phyloP scores from a whole-genome alignment of 306 rosid genomes.

The Hippophae rhamnoides region DNA sequence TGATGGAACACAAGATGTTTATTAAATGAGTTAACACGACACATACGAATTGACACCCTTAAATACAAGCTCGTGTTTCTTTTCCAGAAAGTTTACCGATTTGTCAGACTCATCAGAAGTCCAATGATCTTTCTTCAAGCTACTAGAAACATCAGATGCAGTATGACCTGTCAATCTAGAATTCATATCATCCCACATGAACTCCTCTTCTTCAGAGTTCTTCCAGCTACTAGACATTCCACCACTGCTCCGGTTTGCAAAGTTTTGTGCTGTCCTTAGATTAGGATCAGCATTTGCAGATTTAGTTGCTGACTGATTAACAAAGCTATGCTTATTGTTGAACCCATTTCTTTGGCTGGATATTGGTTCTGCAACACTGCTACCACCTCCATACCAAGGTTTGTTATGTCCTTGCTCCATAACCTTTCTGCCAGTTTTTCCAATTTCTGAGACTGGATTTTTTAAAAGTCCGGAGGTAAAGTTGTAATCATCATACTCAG shows the following conservation, averaged over 20 bases:
- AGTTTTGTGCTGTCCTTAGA: constrained; percentile 29
- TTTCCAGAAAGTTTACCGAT: constrained; percentile 42
- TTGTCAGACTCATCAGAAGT: constrained; percentile 55
- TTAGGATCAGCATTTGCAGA: constrained; percentile 41
- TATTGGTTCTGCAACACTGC: constrained; percentile 33
- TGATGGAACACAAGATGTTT: too few relatives aligned
- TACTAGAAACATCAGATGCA: constrained; percentile 32
- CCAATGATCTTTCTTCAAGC: constrained; percentile 42
- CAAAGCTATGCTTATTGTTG: constrained; percentile 35
- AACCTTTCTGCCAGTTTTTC: constrained; percentile 35
- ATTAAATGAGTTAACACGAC: too few relatives aligned
- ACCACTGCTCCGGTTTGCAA: constrained; percentile 28
- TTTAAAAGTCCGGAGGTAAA: constrained; percentile 44
- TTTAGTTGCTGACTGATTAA: constrained; percentile 40
- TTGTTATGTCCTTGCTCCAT: constrained; percentile 49
- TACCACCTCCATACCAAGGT: constrained; percentile 43
- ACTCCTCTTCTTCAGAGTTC: constrained; percentile 90
- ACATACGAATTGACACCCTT: too few relatives aligned
- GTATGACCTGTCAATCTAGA: constrained; percentile 38
- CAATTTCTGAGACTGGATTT: constrained; percentile 32
- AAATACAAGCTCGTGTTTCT: constrained; percentile 3
- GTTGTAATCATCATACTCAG: constrained; percentile 44
- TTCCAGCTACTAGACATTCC: constrained; percentile 63
- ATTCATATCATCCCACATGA: constrained; percentile 71
- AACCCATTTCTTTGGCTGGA: constrained; percentile 66